Base-by-base conservation (phyloP, 1,284 basidiomycete species). In the Cystobasidium sp. region DNA sequence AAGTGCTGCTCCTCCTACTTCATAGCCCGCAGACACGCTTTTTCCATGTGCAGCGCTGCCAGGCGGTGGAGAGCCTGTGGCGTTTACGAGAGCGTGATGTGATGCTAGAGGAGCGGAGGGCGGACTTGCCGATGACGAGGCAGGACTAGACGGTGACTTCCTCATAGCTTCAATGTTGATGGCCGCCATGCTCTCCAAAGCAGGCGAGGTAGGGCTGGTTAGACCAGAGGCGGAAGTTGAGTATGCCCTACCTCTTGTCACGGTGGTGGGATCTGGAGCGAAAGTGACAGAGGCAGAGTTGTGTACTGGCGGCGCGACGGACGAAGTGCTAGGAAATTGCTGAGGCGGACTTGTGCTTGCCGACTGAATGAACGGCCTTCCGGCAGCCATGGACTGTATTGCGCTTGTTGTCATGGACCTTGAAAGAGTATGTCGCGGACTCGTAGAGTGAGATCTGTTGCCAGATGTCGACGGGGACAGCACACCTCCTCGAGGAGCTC, bases 211-310 rank as follows among this genome's bases (percentile, higher is more conserved):
- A 7, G 61, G 61, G 43, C 44, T 22, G 14, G 46, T 24, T 5
- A 49, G 6, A 31, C 46, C 44, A 63, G 61, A 49, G 16, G 61
- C 43, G 7, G 61, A 63, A 3, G 46, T 47, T n/a, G 61, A 47
- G 31, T 46, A 63, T 63, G 61, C 61, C n/a, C 61, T 41, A 47
- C 9, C 43, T 46, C 61, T 22, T 51, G 47, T 51, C 47, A 20
- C 3, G 20, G 14, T 16, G 43, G 61, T 47, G 5, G 64, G 64
- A 10, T 22, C 64, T 1, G 64, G 64, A 8, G 64, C 64, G 53
- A 66, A 66, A 9, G 64, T 66, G 9, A 66, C 64, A 52, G 49
- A 52, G 24, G 64, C 64, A 52, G 64, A 66, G 37, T 66, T 66
- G 31, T 66, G 64, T 7, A 66, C 64, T 16, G 64, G 64, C 4